Conservation (phyloP, 352 stramenopile genomes). For the Phytopythium montanum region DNA sequence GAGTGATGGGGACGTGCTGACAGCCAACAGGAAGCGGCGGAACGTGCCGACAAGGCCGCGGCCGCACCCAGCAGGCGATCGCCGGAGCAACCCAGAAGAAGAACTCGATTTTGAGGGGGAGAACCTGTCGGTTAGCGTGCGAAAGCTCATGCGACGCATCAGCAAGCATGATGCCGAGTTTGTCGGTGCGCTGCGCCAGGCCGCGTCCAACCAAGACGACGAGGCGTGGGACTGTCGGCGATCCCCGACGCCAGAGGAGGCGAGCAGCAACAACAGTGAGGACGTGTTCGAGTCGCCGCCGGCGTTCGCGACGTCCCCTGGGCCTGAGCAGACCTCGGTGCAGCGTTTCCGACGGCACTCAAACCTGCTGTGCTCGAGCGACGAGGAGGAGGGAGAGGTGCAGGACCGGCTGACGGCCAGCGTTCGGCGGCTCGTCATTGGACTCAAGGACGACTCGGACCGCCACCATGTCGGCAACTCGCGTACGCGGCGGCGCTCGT, state of each 20-base stretch:
- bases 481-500: constrained; percentile 21
- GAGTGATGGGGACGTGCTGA: constrained; percentile 2
- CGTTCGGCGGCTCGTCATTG: constrained; percentile 71
- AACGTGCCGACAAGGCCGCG: neutral
- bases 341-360: neutral
- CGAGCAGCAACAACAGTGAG: neutral
- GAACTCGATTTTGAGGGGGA: constrained; percentile 42
- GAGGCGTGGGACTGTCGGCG: constrained; percentile 13
- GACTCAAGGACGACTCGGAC: constrained; percentile 69
- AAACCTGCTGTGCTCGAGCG: constrained; percentile 7
- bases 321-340: neutral
- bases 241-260: constrained; percentile 3
- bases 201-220: constrained; percentile 38
- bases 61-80: neutral
- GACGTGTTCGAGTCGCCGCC: neutral
- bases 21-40: neutral
- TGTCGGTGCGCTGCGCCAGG: neutral
- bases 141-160: constrained; percentile 47
- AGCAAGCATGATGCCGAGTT: constrained; percentile 23
- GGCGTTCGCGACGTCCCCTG: neutral
- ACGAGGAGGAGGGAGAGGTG: constrained; percentile 16
- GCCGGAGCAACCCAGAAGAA: constrained; percentile 12
- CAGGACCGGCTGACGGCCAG: constrained; percentile 69
- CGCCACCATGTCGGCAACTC: constrained; percentile 15
- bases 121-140: constrained; percentile 42